Evolutionary conservation across 139 green algal genomes (phyloP), one percentile per base, ranked within the genome.

Genomic region (Volvox africanus): DNA sequence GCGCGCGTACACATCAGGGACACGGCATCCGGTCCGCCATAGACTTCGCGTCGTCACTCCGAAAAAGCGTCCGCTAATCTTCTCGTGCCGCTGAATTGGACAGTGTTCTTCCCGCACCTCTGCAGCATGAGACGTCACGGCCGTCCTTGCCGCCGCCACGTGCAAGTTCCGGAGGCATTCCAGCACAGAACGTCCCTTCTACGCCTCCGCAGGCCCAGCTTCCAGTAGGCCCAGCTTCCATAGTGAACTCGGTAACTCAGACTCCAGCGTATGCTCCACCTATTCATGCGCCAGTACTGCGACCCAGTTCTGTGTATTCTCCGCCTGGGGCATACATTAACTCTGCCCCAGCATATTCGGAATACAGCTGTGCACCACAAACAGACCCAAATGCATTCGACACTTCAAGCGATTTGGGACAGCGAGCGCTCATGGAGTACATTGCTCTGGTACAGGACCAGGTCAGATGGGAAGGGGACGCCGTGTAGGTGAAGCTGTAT

Each of bases 371-470:
- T 28, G 3, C 76, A 19, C 32, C 76, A 5, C 76, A n/a, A 20
- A 19, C 26, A 20, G 55, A 61, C 33, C 33, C 17, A 35, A 19
- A 19, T 61, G 76, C 76, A 1, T 61, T 44, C 19, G 35, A 21
- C 36, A 24, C 19, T 9, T 28, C 36, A 14, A 35, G 36, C 37
- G 86, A 90, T 55, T 76, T 90, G 26, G 82, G 50, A 22, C 69
- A 90, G 44, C n/a, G 86, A 37, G 18, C 83, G 71, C 71, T 90
- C 36, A 61, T 90, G 73, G 86, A 90, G 19, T 76, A 90, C 12
- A 65, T 90, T 73, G 71, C 73, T 0, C 61, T 83, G 13, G 26
- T 90, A 75, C 86, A 90, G 73, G 55, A 69, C 21, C 86, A 90
- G 86, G 86, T 90, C n/a, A 14, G 81, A 19, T 32, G 17, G 61